Conservation (phyloP, 495 filamentous ascomycete species). For the Penicillium cosmopolitanum region DNA sequence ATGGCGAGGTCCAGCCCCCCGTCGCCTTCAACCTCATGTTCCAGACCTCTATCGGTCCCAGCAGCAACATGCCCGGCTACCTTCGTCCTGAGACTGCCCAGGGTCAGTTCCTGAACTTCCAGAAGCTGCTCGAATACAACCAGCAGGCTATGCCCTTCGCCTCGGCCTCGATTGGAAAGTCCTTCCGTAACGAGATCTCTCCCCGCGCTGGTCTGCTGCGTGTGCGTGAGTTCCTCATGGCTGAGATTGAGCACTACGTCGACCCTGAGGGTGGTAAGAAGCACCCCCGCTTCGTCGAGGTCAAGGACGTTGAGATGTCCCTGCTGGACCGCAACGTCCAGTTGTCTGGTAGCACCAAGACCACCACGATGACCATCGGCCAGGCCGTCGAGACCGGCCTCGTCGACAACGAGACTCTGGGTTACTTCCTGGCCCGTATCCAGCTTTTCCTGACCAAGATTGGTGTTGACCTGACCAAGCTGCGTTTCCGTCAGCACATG, state of each 20-base stretch:
- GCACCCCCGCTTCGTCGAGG: constrained; percentile 65
- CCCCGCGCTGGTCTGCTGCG: constrained; percentile 68
- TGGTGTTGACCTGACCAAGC: constrained; percentile 69
- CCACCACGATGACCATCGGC: constrained; percentile 64
- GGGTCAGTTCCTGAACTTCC: constrained; percentile 69
- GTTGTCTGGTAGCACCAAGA: constrained; percentile 66
- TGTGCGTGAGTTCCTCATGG: constrained; percentile 75
- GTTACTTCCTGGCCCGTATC: constrained; percentile 83
- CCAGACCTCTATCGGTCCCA: constrained; percentile 70
- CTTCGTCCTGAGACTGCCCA: constrained; percentile 70
- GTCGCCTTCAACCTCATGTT: constrained; percentile 79
- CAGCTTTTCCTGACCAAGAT: constrained; percentile 72
- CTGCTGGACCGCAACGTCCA: constrained; percentile 74
- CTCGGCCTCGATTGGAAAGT: constrained; percentile 76
- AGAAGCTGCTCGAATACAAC: constrained; percentile 73
- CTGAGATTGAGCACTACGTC: constrained; percentile 75
- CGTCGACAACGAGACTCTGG: constrained; percentile 86
- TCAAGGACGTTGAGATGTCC: constrained; percentile 63
- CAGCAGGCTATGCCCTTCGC: constrained; percentile 72
- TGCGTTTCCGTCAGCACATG: constrained; percentile 88
- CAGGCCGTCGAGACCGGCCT: constrained; percentile 68
- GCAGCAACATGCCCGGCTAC: constrained; percentile 64
- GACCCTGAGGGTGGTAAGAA: constrained; percentile 74
- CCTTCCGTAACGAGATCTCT: constrained; percentile 75
- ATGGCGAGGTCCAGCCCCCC: constrained; percentile 62